Evolutionary conservation across 2,329 filamentous ascomycete species (phyloP).

Genomic region (Penicillium sp.): DNA sequence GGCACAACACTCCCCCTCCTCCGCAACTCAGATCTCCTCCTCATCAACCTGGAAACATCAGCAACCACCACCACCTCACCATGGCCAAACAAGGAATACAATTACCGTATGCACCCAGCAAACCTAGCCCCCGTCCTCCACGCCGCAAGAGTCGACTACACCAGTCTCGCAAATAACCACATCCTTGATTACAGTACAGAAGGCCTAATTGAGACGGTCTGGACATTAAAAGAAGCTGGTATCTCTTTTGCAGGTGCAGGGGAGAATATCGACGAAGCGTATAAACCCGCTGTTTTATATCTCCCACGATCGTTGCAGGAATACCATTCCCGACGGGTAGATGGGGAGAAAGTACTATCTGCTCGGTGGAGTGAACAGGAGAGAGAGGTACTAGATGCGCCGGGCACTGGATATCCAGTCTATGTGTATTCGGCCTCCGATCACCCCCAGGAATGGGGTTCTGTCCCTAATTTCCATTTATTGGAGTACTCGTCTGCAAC

Average conservation of each 20-base stretch:
- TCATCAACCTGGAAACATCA: conserved; percentile 45
- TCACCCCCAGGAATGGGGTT: conserved; percentile 36
- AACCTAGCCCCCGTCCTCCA: conserved; percentile 33
- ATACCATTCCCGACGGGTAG: not conserved
- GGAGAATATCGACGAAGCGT: conserved; percentile 28
- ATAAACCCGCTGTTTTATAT: conserved; percentile 28
- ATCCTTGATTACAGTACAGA: conserved; percentile 37
- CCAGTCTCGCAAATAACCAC: conserved; percentile 42
- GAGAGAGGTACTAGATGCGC: not conserved
- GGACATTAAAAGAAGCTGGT: conserved; percentile 24
- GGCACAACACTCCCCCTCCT: conserved; percentile 36
- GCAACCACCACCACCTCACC: conserved; percentile 30
- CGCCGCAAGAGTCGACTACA: conserved; percentile 34
- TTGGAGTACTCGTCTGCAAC: conserved; percentile 34
- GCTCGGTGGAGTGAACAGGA: not conserved
- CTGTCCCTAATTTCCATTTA: conserved; percentile 36
- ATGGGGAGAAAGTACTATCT: not conserved
- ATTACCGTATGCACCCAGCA: conserved; percentile 43
- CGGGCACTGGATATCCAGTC: conserved; percentile 12
- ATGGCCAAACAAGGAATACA: conserved; percentile 43
- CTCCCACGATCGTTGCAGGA: conserved; percentile 13
- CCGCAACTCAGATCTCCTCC: conserved; percentile 31
- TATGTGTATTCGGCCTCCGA: conserved; percentile 40
- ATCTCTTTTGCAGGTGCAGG: conserved; percentile 36
- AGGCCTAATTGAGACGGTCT: conserved; percentile 37